phyloP scores from a whole-genome alignment of 2,329 filamentous ascomycete genomes.

The Coniochaeta ligniaria region DNA sequence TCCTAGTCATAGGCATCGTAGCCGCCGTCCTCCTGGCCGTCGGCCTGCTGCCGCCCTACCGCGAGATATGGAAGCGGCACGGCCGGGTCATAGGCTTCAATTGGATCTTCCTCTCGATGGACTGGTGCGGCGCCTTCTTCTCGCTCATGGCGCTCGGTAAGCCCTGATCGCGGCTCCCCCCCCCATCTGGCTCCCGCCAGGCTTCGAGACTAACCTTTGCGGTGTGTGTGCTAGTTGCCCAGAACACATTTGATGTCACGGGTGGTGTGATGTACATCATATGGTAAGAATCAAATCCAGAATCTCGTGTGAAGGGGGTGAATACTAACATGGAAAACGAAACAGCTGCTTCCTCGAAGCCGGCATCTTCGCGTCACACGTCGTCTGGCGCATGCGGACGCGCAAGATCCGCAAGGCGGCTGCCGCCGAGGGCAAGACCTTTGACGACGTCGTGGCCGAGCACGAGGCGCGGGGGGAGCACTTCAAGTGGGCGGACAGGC shows the following conservation, averaged over 20 bases:
- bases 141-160: constrained; percentile 54
- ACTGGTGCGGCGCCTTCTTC: constrained; percentile 55
- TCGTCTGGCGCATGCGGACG: constrained; percentile 51
- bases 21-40: constrained; percentile 48
- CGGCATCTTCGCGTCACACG: constrained; percentile 53
- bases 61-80: constrained; percentile 53
- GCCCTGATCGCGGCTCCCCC: too few relatives aligned
- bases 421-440: constrained; percentile 40
- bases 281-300: constrained; percentile 35
- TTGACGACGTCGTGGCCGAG: constrained; percentile 43
- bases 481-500: constrained; percentile 29
- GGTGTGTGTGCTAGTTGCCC: constrained; percentile 37
- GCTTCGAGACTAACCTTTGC: background rate
- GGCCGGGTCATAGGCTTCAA: constrained; percentile 57
- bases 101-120: constrained; percentile 50
- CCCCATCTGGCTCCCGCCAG: background rate
- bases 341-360: constrained; percentile 47
- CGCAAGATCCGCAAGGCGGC: constrained; percentile 43
- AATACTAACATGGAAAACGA: constrained; percentile 1
- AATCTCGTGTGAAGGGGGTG: background rate
- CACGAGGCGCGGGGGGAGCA: constrained; percentile 20
- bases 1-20: constrained; percentile 48
- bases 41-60: constrained; percentile 54
- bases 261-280: constrained; percentile 54
- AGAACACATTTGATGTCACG: constrained; percentile 53